Evolutionary conservation across 805 yeast species (phyloP).

Genomic region (Saccharomycopsis fodiens): DNA sequence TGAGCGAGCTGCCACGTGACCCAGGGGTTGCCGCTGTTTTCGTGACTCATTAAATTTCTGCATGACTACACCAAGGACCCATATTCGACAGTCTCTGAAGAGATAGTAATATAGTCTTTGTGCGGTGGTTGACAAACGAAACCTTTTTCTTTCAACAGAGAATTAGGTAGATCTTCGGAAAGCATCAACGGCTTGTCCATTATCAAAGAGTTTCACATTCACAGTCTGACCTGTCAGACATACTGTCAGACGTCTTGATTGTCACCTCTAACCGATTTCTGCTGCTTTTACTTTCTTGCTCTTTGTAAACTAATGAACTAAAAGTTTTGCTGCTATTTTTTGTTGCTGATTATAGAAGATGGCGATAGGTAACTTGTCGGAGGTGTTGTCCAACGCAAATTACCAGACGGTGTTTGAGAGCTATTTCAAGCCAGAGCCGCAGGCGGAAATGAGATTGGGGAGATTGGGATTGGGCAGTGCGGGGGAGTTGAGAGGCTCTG

Average conservation of each 20-base stretch:
- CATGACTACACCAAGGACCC: not conserved
- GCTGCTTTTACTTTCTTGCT: not conserved
- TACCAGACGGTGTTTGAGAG: slow-evolving; percentile 7
- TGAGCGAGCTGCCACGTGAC: no score
- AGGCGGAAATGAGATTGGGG: not conserved
- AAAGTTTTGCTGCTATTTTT: no score
- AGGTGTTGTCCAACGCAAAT: slow-evolving; percentile 7
- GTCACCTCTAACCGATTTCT: not conserved
- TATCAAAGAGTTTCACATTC: no score
- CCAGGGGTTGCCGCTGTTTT: not conserved
- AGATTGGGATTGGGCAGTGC: not conserved
- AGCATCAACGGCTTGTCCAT: no score
- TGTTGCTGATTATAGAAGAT: slow-evolving; percentile 2
- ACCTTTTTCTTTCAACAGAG: no score
- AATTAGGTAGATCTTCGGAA: no score
- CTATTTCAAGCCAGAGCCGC: not conserved
- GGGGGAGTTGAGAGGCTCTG: no score
- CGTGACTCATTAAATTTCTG: not conserved
- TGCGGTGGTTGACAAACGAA: no score
- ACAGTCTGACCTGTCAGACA: no score
- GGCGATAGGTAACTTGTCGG: slow-evolving; percentile 17
- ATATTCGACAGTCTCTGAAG: not conserved
- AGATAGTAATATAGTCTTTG: no score
- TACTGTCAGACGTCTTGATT: not conserved
- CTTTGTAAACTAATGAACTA: not conserved